Evolutionary conservation across 1,284 basidiomycete genomes (phyloP).

Genomic region (Volvariella surrecta): DNA sequence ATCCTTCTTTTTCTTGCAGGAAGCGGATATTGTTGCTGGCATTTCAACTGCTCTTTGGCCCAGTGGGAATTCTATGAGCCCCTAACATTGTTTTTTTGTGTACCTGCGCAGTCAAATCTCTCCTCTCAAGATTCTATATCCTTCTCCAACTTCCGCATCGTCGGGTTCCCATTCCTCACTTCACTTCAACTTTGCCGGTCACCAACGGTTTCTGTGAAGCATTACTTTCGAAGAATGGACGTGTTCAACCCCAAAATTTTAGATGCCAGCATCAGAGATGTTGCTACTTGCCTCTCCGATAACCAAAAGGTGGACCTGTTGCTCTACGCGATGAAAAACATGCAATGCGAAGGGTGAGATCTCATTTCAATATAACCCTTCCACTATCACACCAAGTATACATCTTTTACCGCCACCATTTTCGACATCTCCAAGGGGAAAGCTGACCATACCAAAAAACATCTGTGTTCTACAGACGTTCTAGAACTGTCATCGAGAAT

Average conservation of each 20-base stretch:
- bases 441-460: background rate
- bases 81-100: too few relatives aligned
- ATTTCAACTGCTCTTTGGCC: too few relatives aligned
- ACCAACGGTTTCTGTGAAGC: too few relatives aligned
- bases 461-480: conserved; percentile 25
- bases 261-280: conserved; percentile 62
- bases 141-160: too few relatives aligned
- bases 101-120: too few relatives aligned
- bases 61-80: too few relatives aligned
- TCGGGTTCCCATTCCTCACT: too few relatives aligned
- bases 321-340: conserved; percentile 48
- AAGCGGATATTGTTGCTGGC: too few relatives aligned
- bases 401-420: background rate
- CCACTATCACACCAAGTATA: background rate
- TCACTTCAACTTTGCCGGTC: too few relatives aligned
- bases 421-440: conserved; percentile 8
- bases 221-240: conserved; percentile 26
- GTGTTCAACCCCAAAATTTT: conserved; percentile 67
- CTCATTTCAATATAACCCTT: conserved; percentile 12
- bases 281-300: conserved; percentile 44
- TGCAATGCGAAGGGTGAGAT: conserved; percentile 39
- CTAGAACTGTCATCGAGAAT: conserved; percentile 61
- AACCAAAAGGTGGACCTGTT: conserved; percentile 61
- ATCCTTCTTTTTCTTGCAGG: too few relatives aligned
- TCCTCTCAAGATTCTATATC: too few relatives aligned